Evolutionary conservation across 2,329 filamentous ascomycete genomes (phyloP).

Genomic region (Alternaria gaisen): DNA sequence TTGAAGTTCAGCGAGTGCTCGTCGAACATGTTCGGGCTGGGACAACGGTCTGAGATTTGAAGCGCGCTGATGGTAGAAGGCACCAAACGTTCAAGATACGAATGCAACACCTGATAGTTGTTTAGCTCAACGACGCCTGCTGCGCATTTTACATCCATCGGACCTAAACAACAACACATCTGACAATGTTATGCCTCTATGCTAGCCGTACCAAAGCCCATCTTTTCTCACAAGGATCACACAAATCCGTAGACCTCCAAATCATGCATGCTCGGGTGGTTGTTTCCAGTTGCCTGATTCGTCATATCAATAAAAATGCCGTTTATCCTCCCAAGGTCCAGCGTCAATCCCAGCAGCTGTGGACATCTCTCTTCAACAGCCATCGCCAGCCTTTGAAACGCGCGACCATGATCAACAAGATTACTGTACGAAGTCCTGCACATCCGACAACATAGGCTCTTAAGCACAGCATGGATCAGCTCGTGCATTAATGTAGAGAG

Average conservation of each 20-base stretch:
- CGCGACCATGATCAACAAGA: neutral
- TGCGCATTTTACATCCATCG: too few species aligned
- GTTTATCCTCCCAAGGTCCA: neutral
- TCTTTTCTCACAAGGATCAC: neutral
- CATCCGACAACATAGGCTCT: neutral
- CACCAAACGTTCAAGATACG: too few species aligned
- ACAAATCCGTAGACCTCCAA: neutral
- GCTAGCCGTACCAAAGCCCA: neutral
- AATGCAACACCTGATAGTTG: too few species aligned
- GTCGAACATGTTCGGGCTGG: too few species aligned
- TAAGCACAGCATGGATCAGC: neutral
- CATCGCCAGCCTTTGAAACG: neutral
- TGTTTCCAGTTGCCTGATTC: accelerated
- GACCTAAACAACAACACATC: neutral
- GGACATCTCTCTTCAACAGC: neutral
- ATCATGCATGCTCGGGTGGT: neutral
- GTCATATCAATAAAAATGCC: neutral
- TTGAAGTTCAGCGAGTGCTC: too few species aligned
- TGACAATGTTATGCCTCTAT: neutral
- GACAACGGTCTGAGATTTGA: too few species aligned
- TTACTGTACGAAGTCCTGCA: neutral
- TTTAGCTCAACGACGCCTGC: too few species aligned
- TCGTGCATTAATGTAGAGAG: neutral
- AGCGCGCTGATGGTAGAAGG: too few species aligned
- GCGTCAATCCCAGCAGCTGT: neutral